phyloP scores from a whole-genome alignment of 129 eudicot genomes.

The Saposhnikovia divaricata region DNA sequence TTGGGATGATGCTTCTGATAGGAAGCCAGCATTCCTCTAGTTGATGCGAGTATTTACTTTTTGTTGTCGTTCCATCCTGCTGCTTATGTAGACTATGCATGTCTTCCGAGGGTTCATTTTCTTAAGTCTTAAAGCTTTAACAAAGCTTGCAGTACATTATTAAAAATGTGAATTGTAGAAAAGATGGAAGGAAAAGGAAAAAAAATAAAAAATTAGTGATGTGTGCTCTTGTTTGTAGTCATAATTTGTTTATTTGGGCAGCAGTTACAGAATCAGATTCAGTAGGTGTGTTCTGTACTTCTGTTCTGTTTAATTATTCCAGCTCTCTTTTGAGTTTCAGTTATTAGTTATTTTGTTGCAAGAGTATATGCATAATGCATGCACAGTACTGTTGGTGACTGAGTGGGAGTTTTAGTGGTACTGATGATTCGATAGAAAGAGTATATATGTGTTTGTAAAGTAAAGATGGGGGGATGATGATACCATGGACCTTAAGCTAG shows the following conservation, averaged over 20 bases:
- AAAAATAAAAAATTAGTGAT: neutral
- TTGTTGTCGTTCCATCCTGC: neutral
- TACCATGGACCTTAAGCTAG: neutral
- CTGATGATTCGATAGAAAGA: conserved; percentile 4
- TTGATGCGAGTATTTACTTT: conserved; percentile 5
- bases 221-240: neutral
- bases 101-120: neutral
- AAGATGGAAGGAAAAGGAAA: neutral
- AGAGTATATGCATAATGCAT: neutral
- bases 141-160: neutral
- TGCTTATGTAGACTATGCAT: neutral
- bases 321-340: neutral
- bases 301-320: neutral
- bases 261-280: neutral
- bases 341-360: neutral
- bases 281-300: neutral
- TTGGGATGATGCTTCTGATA: conserved; percentile 59
- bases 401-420: neutral
- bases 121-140: neutral
- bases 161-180: neutral
- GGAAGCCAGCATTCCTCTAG: conserved; percentile 53
- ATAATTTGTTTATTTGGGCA: neutral
- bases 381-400: neutral
- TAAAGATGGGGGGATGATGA: neutral
- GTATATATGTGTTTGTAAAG: neutral